Base-by-base conservation (phyloP, 2,329 filamentous ascomycete species). In the Sporothrix inflata region DNA sequence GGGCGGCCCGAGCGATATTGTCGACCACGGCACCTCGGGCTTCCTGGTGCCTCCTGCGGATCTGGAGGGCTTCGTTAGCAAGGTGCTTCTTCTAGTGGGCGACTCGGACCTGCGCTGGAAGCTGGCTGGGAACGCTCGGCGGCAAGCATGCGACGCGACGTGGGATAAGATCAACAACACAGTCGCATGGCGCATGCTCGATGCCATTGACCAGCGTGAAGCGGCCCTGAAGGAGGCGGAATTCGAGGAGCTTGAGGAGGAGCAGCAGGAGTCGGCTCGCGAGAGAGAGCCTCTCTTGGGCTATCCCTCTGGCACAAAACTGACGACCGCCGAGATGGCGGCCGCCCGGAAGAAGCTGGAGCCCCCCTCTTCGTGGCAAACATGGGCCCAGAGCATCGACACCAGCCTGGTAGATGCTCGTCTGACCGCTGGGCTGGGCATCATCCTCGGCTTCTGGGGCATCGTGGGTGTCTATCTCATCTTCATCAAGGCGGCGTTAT, bases 151-250 rank as follows among this genome's bases (percentile, higher is more conserved):
- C 73, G 84, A 89, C 66, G 89, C 88, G 2, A 92, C 89, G 0
- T 92, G 90, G 91, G 89, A 91, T 73, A 90, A 87, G 80, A 91
- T 92, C 79, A 91, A 91, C 81, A 90, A 91, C 76, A 88, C 87
- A 66, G 90, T 91, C 0, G 90, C 90, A 3, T 89, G 88, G 85
- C 85, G 87, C 72, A 87, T 92, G 81, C 82, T 85, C 3, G 84
- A 87, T 68, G 82, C 81, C n/a, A 86, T 88, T 66, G 82, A 84
- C 19, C 82, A 85, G 61, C 80, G 85, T 27, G 80, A 82, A 65
- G 78, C 75, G 34, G 82, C 82, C 71, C 73, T 75, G 70, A 42
- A 57, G 30, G 70, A 60, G 27, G 70, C 63, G 7, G 27, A 21
- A 4, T 49, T 69, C 21, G 49, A 42, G 1, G 61, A 57, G 16